A percentile compares a stretch with the other conserved stretches of the same genome.
phyloP scores from a whole-genome alignment of 2,329 filamentous ascomycete genomes.

The Spiromastix sp. region DNA sequence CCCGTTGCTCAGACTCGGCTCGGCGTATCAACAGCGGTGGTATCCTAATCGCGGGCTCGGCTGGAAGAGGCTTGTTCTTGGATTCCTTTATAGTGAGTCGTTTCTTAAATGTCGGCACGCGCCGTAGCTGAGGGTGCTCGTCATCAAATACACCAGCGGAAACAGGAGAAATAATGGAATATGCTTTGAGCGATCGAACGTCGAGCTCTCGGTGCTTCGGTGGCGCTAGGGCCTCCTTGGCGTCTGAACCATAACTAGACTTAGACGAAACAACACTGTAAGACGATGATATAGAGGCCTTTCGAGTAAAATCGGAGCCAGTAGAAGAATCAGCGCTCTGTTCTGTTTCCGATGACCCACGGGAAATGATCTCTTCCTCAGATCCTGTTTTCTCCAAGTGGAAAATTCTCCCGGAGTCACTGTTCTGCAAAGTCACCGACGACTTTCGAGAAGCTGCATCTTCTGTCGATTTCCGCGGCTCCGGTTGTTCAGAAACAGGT shows the following conservation, averaged over 20 bases:
- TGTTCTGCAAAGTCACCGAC: no score
- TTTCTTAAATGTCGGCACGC: conserved; percentile 12
- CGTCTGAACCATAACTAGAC: conserved; percentile 1
- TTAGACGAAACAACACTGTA: conserved; percentile 1
- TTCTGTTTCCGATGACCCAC: not conserved
- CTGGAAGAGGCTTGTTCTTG: conserved; percentile 32
- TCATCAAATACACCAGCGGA: conserved; percentile 25
- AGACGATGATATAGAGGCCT: not conserved
- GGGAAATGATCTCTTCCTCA: no score
- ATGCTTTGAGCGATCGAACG: conserved; percentile 6
- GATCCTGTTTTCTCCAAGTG: no score
- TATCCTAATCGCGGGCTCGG: conserved; percentile 23
- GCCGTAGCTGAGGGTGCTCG: conserved; percentile 7
- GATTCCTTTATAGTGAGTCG: conserved; percentile 18
- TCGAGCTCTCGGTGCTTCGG: not conserved
- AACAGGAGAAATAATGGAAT: conserved; percentile 16
- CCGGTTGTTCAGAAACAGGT: no score
- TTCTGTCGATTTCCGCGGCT: no score
- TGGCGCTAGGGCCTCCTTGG: not conserved
- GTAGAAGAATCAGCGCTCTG: conserved; percentile 3
- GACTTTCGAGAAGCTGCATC: no score
- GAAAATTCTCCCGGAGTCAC: no score
- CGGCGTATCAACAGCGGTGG: conserved; percentile 19
- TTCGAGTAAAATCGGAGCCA: conserved; percentile 1
- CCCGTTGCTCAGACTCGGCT: no score